phyloP scores from a whole-genome alignment of 768 basidiomycete species.

The Boletus rufocinnamomeus region DNA sequence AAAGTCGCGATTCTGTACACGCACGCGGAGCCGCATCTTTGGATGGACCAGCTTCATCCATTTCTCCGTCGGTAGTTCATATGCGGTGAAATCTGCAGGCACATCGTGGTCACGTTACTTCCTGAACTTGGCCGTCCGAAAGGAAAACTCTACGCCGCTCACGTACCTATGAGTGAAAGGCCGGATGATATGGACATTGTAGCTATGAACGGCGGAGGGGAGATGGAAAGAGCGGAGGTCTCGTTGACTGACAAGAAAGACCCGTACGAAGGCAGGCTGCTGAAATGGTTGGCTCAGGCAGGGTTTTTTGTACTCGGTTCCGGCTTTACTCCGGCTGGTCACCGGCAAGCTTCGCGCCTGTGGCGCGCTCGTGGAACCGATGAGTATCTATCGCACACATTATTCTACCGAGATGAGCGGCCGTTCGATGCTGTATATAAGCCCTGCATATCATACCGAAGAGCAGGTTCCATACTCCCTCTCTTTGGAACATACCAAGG shows the following conservation, averaged over 20 bases:
- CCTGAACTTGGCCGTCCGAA: background rate
- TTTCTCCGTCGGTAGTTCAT: constrained; percentile 23
- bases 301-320: constrained; percentile 14
- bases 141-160: background rate
- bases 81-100: constrained; percentile 27
- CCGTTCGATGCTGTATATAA: constrained; percentile 2
- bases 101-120: background rate
- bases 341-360: background rate
- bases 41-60: constrained; percentile 24
- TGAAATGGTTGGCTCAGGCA: background rate
- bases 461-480: background rate
- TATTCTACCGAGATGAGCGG: background rate
- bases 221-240: background rate
- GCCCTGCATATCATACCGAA: background rate
- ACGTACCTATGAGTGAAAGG: constrained; percentile 24
- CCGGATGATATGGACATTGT: constrained; percentile 14
- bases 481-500: background rate
- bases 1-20: constrained; percentile 4
- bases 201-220: background rate
- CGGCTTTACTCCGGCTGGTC: constrained; percentile 6
- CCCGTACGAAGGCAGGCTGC: background rate
- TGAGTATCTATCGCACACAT: background rate
- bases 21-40: constrained; percentile 27
- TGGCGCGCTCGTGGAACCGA: background rate
- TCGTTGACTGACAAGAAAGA: constrained; percentile 5